Base-by-base conservation (phyloP, 306 rosid genomes). In the Betula pendula region DNA sequence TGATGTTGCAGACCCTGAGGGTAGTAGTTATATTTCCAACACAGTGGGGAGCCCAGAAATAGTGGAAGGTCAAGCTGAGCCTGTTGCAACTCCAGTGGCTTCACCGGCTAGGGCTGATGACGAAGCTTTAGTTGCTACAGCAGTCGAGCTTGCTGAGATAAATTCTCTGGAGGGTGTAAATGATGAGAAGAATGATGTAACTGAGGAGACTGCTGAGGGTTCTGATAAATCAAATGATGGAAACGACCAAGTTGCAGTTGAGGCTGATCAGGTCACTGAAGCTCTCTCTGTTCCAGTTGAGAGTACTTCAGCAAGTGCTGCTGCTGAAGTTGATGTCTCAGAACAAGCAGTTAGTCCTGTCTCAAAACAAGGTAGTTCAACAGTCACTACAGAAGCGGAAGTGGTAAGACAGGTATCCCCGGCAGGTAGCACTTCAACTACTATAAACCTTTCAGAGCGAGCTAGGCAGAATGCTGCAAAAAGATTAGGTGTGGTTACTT, bases 131-230 rank as follows among this genome's bases (percentile, higher is more conserved):
- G 81, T 49, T 71, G 73, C 53, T 43, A 55, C 77, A 27, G 81
- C 55, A 31, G 29, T 59, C 31, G 97, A 90, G 79, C 84, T 82
- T 0, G 90, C 93, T 13, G 96, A 92, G 75, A 87, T 84, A 22
- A 86, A 83, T 77, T 86, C 90, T 60, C 93, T 88, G 0, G 96
- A 90, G 60, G 68, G 75, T 49, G 84, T 83, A 45, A 79, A 75
- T 48, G 97, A 94, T 50, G 98, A 87, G 48, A 94, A 90, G 80
- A 88, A 76, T 73, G 95, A 92, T 48, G 76, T 69, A 72, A 88
- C 71, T 63, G 99, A 92, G 66, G 97, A 92, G 79, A 81, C 86
- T 53, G 88, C 86, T 4, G 97, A 92, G 82, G 87, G 77, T 74
- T 80, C 93, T n/a, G 96, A 94, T 12, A 92, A 90, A 75, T 75